Conservation (phyloP, 2,329 filamentous ascomycete species). For the Exophiala oligosperma region DNA sequence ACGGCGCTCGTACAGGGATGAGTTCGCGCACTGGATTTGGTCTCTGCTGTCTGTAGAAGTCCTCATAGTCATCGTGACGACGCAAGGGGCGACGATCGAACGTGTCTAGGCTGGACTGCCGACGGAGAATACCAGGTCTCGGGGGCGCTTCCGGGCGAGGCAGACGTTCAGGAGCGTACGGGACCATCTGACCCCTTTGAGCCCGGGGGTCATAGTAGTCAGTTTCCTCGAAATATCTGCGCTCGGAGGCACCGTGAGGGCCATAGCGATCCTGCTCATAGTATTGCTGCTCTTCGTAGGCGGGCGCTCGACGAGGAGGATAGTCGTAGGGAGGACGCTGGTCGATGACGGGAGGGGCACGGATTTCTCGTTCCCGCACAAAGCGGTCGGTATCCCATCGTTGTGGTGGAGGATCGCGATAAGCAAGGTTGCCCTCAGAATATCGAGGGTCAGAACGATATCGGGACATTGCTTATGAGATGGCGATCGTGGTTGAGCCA, state of each 20-base stretch:
- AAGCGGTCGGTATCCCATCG: conserved; percentile 45
- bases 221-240: conserved; percentile 38
- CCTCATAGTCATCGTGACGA: conserved; percentile 45
- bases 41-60: conserved; percentile 36
- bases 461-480: conserved; percentile 23
- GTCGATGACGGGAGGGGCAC: conserved; percentile 35
- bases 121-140: conserved; percentile 69
- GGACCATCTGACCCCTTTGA: conserved; percentile 54
- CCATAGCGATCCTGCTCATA: conserved; percentile 44
- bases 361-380: conserved; percentile 44
- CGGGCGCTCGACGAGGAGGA: conserved; percentile 30
- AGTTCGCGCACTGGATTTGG: conserved; percentile 52
- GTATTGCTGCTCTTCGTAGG: conserved; percentile 44
- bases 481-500: background rate
- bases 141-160: conserved; percentile 53
- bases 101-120: conserved; percentile 87
- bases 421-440: conserved; percentile 25
- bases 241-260: conserved; percentile 42
- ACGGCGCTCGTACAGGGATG: conserved; percentile 68
- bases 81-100: conserved; percentile 74
- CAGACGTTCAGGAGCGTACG: conserved; percentile 58
- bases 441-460: conserved; percentile 25
- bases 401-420: conserved; percentile 28
- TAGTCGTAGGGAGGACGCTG: conserved; percentile 25
- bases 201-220: conserved; percentile 41